These are phyloP conservation scores for Trametes villosa DNA, from an alignment of 768 basidiomycete species.

Conservation along the genomic window DNA sequence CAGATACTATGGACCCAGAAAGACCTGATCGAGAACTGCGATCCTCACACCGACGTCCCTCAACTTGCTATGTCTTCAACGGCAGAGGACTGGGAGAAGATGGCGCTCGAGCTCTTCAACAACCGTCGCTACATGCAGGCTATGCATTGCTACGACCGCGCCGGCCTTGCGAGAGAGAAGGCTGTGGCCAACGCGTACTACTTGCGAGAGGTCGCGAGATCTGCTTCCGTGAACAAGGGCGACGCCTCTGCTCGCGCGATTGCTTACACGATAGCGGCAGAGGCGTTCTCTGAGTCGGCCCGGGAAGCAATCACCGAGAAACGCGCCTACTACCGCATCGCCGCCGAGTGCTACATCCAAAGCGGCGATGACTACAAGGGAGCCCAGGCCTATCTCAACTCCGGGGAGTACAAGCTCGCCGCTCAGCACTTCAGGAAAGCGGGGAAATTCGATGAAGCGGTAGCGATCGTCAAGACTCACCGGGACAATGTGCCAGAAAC, in stretches of 20 bases:
- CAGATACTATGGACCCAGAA: slow-evolving; percentile 57
- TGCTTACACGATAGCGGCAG: slow-evolving; percentile 51
- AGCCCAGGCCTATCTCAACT: slow-evolving; percentile 47
- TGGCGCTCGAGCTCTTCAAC: slow-evolving; percentile 45
- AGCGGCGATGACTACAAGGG: slow-evolving; percentile 42
- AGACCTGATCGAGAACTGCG: slow-evolving; percentile 51
- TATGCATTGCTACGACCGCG: slow-evolving; percentile 56
- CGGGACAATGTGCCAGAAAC: slow-evolving; percentile 34
- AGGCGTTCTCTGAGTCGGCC: slow-evolving; percentile 52
- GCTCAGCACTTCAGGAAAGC: slow-evolving; percentile 54
- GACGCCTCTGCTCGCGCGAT: slow-evolving; percentile 30
- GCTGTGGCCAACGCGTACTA: slow-evolving; percentile 56
- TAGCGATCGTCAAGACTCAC: slow-evolving; percentile 47
- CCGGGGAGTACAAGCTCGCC: slow-evolving; percentile 47
- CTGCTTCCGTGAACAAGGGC: slow-evolving; percentile 28
- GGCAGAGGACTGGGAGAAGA: slow-evolving; percentile 49
- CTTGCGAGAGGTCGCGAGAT: slow-evolving; percentile 55
- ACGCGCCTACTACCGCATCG: slow-evolving; percentile 30
- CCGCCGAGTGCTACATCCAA: slow-evolving; percentile 32
- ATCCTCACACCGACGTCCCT: slow-evolving; percentile 53
- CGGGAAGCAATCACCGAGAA: slow-evolving; percentile 33
- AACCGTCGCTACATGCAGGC: slow-evolving; percentile 56
- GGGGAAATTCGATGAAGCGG: slow-evolving; percentile 57
- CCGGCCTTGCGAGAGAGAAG: slow-evolving; percentile 46
- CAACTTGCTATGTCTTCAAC: slow-evolving; percentile 59